A percentile compares a stretch with the other conserved stretches of the same genome.
These are phyloP conservation scores for Chaetomium cochliodes DNA, from an alignment of 495 filamentous ascomycete genomes.

Conservation along the genomic window DNA sequence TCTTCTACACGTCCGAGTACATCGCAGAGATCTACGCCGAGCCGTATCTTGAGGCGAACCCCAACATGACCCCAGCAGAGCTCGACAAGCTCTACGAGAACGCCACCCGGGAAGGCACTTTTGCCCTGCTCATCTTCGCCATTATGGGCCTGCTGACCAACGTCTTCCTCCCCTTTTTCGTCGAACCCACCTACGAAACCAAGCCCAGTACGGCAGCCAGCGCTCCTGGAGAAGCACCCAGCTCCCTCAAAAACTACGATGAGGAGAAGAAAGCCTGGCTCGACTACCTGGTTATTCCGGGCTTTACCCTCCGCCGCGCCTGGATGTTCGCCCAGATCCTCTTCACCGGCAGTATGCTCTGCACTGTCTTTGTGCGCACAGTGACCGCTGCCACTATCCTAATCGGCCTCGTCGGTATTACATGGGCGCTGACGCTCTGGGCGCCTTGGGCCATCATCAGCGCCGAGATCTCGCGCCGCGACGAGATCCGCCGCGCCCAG, in stretches of 20 bases:
- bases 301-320: conserved; percentile 78
- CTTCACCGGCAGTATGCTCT: conserved; percentile 74
- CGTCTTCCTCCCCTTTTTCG: conserved; percentile 75
- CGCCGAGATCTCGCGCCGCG: conserved; percentile 76
- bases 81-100: conserved; percentile 76
- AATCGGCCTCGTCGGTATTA: conserved; percentile 76
- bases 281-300: conserved; percentile 64
- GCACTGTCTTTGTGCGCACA: conserved; percentile 71
- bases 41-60: conserved; percentile 71
- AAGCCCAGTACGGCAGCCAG: conserved; percentile 30
- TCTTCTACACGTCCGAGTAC: conserved; percentile 91
- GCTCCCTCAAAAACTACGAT: conserved; percentile 32
- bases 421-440: conserved; percentile 88
- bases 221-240: conserved; percentile 25
- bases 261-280: conserved; percentile 46
- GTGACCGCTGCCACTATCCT: conserved; percentile 66
- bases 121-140: conserved; percentile 83
- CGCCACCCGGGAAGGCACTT: conserved; percentile 77
- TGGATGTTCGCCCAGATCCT: conserved; percentile 81
- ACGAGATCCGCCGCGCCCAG: conserved; percentile 62
- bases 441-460: conserved; percentile 90
- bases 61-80: conserved; percentile 69
- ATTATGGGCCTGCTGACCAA: conserved; percentile 76
- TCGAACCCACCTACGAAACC: conserved; percentile 68
- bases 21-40: conserved; percentile 87